Base-by-base conservation (phyloP, 2,329 filamentous ascomycete genomes). In the Hypocreales sp. region DNA sequence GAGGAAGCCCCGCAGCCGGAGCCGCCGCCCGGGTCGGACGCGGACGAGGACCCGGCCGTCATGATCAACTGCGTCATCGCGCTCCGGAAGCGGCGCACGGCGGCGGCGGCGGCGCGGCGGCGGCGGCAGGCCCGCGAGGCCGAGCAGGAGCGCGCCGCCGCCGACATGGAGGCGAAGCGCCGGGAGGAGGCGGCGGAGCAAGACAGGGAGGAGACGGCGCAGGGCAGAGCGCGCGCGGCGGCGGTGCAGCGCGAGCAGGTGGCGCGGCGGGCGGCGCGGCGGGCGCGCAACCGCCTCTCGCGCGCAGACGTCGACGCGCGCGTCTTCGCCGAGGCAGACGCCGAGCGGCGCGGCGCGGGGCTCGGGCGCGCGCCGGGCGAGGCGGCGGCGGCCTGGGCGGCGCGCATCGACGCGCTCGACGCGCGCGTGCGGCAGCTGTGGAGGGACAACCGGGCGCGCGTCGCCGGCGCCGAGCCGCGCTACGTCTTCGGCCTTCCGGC, bases 401-500 rank as follows among this genome's bases (percentile, higher is more conserved):
- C 12, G 12, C 15, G 26, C 8, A 21, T 31, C 8, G 4, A 25
- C 17, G 2, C 9, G 6, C 10, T 28, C 26, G 12, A 16, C 15
- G 3, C 10, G 2, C 5, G 14, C 8, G 20, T 30, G 5, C 11
- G 8, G 9, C 4, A 8, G 14, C 20, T 48, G 4, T 39, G 35
- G 35, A 19, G 15, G 2, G 24, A 26, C 5, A 34, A 39, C 17
- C 7, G 9, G 14, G n/a, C 22, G 24, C 20, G 31, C 15, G 27
- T 36, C 1, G 11, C 16, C 14, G 28, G 19, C 7, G 21, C 22
- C 6, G 30, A 36, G 22, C 30, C 34, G 16, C 32, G 30, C n/a
- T 51, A 51, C 25, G 22, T 47, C 5, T 42, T 50, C 5, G 46
- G 47, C 2, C 29, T 40, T 4, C 46, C 47, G 0, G 33, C 32